Percentiles rank a stretch among this genome's conserved stretches.
These are phyloP conservation scores for Mucor circinelloides DNA, from an alignment of 371 early-diverging fungal genomes.

Conservation along the genomic window DNA sequence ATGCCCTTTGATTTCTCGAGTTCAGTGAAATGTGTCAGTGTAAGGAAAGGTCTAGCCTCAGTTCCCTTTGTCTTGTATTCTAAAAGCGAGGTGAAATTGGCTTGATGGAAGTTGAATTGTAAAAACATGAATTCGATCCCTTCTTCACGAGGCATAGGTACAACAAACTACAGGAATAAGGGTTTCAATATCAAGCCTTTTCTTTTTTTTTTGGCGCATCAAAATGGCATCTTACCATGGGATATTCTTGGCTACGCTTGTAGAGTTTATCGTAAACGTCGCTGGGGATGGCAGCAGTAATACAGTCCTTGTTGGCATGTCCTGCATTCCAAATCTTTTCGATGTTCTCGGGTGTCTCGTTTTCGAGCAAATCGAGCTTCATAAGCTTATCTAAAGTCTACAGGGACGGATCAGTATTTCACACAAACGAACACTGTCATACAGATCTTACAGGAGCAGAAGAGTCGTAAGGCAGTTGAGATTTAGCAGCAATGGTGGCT, in stretches of 20 bases:
- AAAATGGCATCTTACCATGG: conserved; percentile 60
- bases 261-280: conserved; percentile 72
- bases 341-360: conserved; percentile 69
- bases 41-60: conserved; percentile 83
- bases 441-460: conserved; percentile 47
- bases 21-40: conserved; percentile 89
- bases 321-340: conserved; percentile 84
- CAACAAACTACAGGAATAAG: conserved; percentile 69
- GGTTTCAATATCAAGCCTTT: too few relatives aligned
- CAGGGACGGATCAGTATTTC: background rate
- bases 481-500: conserved; percentile 33
- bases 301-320: conserved; percentile 68
- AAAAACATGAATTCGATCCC: conserved; percentile 89
- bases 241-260: conserved; percentile 65
- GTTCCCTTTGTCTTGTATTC: conserved; percentile 88
- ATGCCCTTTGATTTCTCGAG: conserved; percentile 76
- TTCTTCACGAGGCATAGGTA: conserved; percentile 82
- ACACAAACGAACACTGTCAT: background rate
- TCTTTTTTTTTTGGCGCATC: too few relatives aligned
- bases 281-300: conserved; percentile 79
- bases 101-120: conserved; percentile 84
- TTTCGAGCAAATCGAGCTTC: conserved; percentile 68
- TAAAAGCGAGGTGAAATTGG: conserved; percentile 85
- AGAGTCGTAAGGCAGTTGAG: conserved; percentile 43
- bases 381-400: conserved; percentile 81